These are phyloP conservation scores for Neospermospora avenae DNA, from an alignment of 2,329 filamentous ascomycete genomes.

Conservation along the genomic window DNA sequence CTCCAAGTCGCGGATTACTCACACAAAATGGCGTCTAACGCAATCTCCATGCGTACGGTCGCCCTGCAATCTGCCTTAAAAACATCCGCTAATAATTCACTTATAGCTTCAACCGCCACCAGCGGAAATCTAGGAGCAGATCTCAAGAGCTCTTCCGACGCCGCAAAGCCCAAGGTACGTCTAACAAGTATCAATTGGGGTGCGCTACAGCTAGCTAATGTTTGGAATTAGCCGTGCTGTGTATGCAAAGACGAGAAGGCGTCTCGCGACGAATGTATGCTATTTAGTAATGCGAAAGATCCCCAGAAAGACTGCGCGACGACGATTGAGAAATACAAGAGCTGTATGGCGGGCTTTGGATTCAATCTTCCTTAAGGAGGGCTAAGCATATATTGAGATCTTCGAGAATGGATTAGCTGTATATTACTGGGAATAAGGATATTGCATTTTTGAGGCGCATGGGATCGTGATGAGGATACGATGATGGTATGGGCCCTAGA, in stretches of 20 bases:
- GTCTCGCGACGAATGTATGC: conserved; percentile 95
- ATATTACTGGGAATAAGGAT: conserved; percentile 15
- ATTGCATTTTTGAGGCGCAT: conserved; percentile 30
- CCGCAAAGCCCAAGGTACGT: conserved; percentile 30
- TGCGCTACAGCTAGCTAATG: not conserved
- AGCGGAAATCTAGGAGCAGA: conserved; percentile 29
- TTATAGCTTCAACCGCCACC: conserved; percentile 28
- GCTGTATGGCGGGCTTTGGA: conserved; percentile 89
- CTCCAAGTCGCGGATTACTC: conserved; percentile 20
- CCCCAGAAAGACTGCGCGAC: conserved; percentile 80
- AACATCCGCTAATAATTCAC: conserved; percentile 10
- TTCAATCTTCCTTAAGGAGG: conserved; percentile 57
- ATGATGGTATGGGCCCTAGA: conserved; percentile 4
- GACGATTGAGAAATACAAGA: conserved; percentile 80
- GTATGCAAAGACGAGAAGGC: conserved; percentile 96
- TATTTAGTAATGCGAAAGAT: conserved; percentile 83
- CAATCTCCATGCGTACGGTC: conserved; percentile 31
- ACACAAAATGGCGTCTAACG: conserved; percentile 29
- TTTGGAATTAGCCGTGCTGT: conserved; percentile 73
- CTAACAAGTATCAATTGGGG: not conserved
- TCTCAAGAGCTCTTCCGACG: conserved; percentile 27
- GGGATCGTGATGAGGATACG: conserved; percentile 13
- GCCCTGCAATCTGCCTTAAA: not conserved
- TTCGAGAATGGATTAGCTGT: not conserved
- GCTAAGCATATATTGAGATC: not conserved